Evolutionary conservation across 2,329 filamentous ascomycete genomes (phyloP).

Genomic region (Blastomyces parvus): DNA sequence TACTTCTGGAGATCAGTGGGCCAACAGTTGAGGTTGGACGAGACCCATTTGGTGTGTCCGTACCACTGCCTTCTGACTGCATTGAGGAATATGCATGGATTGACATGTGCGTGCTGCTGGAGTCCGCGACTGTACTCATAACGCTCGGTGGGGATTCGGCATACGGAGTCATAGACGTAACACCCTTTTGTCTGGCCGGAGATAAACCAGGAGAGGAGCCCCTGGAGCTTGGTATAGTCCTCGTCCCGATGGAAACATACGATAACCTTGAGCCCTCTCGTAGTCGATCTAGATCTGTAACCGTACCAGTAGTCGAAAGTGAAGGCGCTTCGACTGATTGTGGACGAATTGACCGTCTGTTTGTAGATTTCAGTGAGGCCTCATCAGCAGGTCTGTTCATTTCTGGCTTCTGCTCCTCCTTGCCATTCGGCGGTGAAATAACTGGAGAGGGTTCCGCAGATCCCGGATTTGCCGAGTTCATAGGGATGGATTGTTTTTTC

Average conservation of each 20-base stretch:
- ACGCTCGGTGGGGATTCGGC: constrained; percentile 8
- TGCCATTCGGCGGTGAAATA: background rate
- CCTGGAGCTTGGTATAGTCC: constrained; percentile 21
- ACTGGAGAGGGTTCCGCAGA: background rate
- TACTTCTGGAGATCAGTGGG: constrained; percentile 21
- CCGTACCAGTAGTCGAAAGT: constrained; percentile 16
- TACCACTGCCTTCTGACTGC: constrained; percentile 10
- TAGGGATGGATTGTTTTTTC: background rate
- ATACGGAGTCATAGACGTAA: constrained; percentile 4
- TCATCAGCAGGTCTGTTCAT: constrained; percentile 9
- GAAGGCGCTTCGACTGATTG: constrained; percentile 18
- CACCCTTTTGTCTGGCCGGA: constrained; percentile 20
- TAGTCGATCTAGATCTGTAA: constrained; percentile 18
- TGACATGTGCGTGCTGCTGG: constrained; percentile 6
- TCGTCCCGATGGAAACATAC: constrained; percentile 17
- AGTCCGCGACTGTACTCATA: background rate
- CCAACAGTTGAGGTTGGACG: constrained; percentile 20
- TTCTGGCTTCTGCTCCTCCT: background rate
- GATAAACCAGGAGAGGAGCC: constrained; percentile 19
- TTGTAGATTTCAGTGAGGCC: constrained; percentile 13
- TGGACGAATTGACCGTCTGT: constrained; percentile 17
- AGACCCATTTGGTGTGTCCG: constrained; percentile 18
- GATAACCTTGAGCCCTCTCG: constrained; percentile 18
- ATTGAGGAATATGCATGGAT: constrained; percentile 4
- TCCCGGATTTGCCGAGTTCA: background rate